phyloP scores from a whole-genome alignment of 2,329 filamentous ascomycete genomes.

The Clonostachys rhizophaga region DNA sequence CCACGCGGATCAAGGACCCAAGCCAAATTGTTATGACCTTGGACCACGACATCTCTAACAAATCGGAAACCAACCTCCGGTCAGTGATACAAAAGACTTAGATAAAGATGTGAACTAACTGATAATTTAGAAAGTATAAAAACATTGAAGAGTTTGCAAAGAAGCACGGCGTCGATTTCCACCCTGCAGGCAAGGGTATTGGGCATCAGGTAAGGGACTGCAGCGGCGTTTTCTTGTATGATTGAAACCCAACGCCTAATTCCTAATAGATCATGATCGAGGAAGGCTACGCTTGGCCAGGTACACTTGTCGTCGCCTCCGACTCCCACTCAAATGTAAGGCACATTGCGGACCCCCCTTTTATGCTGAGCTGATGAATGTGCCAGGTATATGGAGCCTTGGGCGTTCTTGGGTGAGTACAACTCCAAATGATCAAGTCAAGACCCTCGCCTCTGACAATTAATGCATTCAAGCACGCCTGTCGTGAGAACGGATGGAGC shows the following conservation, averaged over 20 bases:
- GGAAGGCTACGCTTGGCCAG: conserved; percentile 71
- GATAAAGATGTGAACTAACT: too few relatives aligned
- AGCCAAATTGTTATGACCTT: conserved; percentile 66
- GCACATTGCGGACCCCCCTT: conserved; percentile 48
- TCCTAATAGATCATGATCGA: conserved; percentile 67
- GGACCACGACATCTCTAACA: conserved; percentile 89
- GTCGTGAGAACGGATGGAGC: conserved; percentile 66
- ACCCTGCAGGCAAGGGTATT: conserved; percentile 73
- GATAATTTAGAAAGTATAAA: conserved; percentile 61
- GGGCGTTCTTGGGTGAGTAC: background rate
- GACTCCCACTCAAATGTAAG: conserved; percentile 65
- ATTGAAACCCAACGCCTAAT: too few relatives aligned
- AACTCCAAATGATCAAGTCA: too few relatives aligned
- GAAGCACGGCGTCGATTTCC: conserved; percentile 73
- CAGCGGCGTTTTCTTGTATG: too few relatives aligned
- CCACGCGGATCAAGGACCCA: conserved; percentile 54
- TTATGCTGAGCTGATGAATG: too few relatives aligned
- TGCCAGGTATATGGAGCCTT: conserved; percentile 30
- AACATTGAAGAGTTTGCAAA: conserved; percentile 80
- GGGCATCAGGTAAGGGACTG: conserved; percentile 60
- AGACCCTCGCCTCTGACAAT: too few relatives aligned
- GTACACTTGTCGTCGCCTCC: conserved; percentile 74
- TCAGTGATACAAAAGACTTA: too few relatives aligned
- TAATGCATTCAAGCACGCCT: too few relatives aligned
- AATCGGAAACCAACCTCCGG: conserved; percentile 64